These are phyloP conservation scores for Pelagophyceae sp. DNA, from an alignment of 352 stramenopile species.

Conservation along the genomic window DNA sequence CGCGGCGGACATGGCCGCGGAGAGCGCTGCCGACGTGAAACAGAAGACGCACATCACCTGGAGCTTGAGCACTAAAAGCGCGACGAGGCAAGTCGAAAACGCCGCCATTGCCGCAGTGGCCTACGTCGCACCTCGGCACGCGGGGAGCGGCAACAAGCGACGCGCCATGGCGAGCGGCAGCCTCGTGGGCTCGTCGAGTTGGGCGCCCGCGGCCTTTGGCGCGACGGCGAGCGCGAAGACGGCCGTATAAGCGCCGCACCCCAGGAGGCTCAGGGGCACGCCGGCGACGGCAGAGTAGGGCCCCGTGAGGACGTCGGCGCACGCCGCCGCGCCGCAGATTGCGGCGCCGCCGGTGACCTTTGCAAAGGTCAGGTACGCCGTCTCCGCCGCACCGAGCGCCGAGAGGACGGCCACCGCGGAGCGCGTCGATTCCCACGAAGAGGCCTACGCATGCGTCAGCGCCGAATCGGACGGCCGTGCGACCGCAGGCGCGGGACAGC, in stretches of 20 bases:
- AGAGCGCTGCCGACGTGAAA: slow-evolving; percentile 45
- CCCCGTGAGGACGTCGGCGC: slow-evolving; percentile 31
- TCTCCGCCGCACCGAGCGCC: not conserved
- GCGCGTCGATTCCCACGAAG: not conserved
- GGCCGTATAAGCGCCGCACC: slow-evolving; percentile 32
- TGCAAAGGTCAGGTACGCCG: slow-evolving; percentile 42
- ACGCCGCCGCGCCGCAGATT: slow-evolving; percentile 37
- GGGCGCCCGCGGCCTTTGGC: slow-evolving; percentile 35
- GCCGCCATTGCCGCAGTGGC: slow-evolving; percentile 57
- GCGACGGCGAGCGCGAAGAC: slow-evolving; percentile 44
- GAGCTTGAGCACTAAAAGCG: slow-evolving; percentile 49
- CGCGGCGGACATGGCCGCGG: slow-evolving; percentile 43
- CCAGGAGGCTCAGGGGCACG: slow-evolving; percentile 35
- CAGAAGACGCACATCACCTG: slow-evolving; percentile 53
- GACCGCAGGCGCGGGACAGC: too few relatives aligned
- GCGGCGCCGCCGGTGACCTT: slow-evolving; percentile 35
- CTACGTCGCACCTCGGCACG: too few relatives aligned
- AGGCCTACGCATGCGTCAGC: too few relatives aligned
- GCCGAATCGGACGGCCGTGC: too few relatives aligned
- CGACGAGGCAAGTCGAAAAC: slow-evolving; percentile 57
- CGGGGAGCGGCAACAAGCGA: too few relatives aligned
- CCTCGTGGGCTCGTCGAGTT: slow-evolving; percentile 35
- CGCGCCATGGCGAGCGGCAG: slow-evolving; percentile 38
- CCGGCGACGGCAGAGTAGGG: slow-evolving; percentile 28
- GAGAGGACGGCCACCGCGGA: not conserved